Conservation (phyloP, 1,139 yeast species). For the Candida dubliniensis region DNA sequence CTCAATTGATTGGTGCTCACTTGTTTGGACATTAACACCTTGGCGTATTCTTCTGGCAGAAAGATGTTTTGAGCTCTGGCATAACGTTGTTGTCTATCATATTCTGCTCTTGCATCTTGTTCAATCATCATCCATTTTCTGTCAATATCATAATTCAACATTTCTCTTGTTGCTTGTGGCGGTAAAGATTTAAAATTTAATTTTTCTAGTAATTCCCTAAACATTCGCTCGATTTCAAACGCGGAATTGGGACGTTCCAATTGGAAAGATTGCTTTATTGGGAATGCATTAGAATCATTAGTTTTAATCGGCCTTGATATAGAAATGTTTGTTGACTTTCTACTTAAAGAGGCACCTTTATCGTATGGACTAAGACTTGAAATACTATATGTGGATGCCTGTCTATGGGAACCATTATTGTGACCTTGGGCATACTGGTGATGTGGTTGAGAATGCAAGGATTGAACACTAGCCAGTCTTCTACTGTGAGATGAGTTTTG, state of each 20-base stretch:
- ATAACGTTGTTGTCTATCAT: constrained; percentile 53
- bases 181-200: constrained; percentile 84
- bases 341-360: constrained; percentile 19
- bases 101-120: constrained; percentile 81
- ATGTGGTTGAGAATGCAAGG: background rate
- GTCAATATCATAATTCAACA: constrained; percentile 71
- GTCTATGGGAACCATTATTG: constrained; percentile 19
- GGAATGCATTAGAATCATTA: constrained; percentile 16
- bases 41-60: constrained; percentile 78
- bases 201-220: constrained; percentile 71
- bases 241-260: constrained; percentile 59
- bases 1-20: constrained; percentile 73
- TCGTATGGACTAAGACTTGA: constrained; percentile 34
- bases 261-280: constrained; percentile 15
- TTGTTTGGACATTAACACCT: constrained; percentile 67
- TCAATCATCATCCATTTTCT: constrained; percentile 91
- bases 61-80: constrained; percentile 39
- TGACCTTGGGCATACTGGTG: background rate
- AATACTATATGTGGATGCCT: constrained; percentile 42
- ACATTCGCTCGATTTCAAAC: constrained; percentile 63
- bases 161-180: constrained; percentile 71
- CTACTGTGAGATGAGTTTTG: constrained; percentile 32
- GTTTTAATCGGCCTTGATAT: constrained; percentile 35
- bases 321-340: constrained; percentile 23
- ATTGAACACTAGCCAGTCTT: constrained; percentile 18